Evolutionary conservation across 345 rosid species (phyloP).

Genomic region (Chamaenerion angustifolium): DNA sequence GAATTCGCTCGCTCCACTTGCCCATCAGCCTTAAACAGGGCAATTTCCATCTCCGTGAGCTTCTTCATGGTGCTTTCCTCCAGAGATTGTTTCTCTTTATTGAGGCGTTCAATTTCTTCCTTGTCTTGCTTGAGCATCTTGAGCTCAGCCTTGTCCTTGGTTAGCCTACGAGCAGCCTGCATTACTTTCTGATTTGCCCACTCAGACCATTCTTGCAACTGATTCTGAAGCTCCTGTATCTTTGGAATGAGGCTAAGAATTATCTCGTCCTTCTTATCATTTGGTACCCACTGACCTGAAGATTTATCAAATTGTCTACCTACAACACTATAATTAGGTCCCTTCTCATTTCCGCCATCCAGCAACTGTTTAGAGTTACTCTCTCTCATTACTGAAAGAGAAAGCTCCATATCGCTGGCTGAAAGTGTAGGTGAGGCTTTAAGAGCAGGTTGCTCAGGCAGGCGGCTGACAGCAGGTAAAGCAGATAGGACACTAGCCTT

Average conservation of each 20-base stretch:
- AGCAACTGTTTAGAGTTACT: slow-evolving; percentile 24
- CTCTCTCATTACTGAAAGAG: slow-evolving; percentile 41
- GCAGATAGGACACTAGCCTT: slow-evolving; percentile 14
- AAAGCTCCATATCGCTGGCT: slow-evolving; percentile 43
- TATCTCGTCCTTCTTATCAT: slow-evolving; percentile 44
- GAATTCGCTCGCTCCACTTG: slow-evolving; percentile 66
- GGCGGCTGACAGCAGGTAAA: slow-evolving; percentile 10
- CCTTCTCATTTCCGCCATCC: slow-evolving; percentile 20
- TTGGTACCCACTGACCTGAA: slow-evolving; percentile 27
- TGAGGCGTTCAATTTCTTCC: slow-evolving; percentile 75
- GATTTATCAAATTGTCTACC: slow-evolving; percentile 35
- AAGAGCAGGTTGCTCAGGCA: slow-evolving; percentile 17
- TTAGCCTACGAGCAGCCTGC: slow-evolving; percentile 83
- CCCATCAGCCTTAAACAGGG: slow-evolving; percentile 61
- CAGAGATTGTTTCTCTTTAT: slow-evolving; percentile 59
- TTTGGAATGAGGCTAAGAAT: slow-evolving; percentile 41
- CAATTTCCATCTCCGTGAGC: slow-evolving; percentile 77
- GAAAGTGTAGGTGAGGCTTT: slow-evolving; percentile 18
- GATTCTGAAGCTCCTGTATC: slow-evolving; percentile 41
- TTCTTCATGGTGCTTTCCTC: slow-evolving; percentile 79
- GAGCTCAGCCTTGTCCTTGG: slow-evolving; percentile 74
- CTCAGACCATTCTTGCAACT: slow-evolving; percentile 81
- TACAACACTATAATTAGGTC: slow-evolving; percentile 16
- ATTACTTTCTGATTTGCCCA: slow-evolving; percentile 97
- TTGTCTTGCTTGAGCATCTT: slow-evolving; percentile 74